phyloP scores from a whole-genome alignment of 2,329 filamentous ascomycete genomes.

The Botrytis hyacinthi region DNA sequence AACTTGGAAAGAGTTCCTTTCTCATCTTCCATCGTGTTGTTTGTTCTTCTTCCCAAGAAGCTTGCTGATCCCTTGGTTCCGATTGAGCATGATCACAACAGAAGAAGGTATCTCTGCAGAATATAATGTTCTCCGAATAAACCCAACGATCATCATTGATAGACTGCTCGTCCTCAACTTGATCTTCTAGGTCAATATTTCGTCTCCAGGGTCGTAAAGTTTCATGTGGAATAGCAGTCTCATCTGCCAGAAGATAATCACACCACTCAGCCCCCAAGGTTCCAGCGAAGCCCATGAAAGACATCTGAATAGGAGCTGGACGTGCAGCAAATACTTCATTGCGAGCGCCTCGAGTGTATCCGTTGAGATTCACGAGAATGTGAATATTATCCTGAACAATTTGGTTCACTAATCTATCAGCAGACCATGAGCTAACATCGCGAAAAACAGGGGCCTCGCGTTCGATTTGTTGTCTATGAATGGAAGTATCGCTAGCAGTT shows the following conservation, averaged over 20 bases:
- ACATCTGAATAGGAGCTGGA: conserved; percentile 96
- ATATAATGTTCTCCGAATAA: conserved; percentile 96
- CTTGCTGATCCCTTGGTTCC: conserved; percentile 66
- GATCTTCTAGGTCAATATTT: conserved; percentile 73
- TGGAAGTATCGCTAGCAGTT: conserved; percentile 82
- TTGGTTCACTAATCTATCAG: conserved; percentile 79
- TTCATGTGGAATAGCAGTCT: conserved; percentile 76
- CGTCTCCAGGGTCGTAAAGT: conserved; percentile 78
- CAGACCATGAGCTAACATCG: conserved; percentile 82
- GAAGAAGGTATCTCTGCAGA: conserved; percentile 92
- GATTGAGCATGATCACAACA: conserved; percentile 95
- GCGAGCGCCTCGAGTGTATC: conserved; percentile 92
- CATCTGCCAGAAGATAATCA: conserved; percentile 90
- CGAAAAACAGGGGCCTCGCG: conserved; percentile 86
- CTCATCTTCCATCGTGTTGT: conserved; percentile 85
- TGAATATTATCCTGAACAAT: conserved; percentile 88
- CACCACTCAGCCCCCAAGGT: conserved; percentile 98
- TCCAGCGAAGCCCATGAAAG: conserved; percentile 98
- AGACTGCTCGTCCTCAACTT: conserved; percentile 60
- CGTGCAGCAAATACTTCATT: conserved; percentile 97
- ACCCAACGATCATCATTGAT: conserved; percentile 75
- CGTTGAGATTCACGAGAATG: conserved; percentile 95
- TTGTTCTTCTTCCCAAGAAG: conserved; percentile 84
- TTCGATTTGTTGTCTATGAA: conserved; percentile 91
- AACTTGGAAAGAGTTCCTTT: conserved; percentile 80